Conservation (phyloP, 2,329 filamentous ascomycete species). For the Fusarium sp. region DNA sequence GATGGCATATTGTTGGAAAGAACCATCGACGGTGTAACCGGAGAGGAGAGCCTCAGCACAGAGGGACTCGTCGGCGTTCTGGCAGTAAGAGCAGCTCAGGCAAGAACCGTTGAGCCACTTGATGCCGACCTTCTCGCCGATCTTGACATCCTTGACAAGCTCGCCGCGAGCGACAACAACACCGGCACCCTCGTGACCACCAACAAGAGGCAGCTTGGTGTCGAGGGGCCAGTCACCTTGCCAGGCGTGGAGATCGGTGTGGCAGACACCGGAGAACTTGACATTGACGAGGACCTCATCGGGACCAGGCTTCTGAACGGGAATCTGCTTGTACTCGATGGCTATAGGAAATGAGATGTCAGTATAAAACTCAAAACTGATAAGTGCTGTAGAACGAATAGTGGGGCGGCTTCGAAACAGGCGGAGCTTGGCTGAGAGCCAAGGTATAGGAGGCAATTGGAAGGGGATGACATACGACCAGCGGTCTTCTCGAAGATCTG, state of each 20-base stretch:
- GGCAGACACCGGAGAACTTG: conserved; percentile 91
- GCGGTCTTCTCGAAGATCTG: conserved; percentile 88
- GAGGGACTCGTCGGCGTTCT: conserved; percentile 82
- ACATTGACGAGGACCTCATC: conserved; percentile 94
- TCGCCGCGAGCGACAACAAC: conserved; percentile 83
- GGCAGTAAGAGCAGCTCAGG: conserved; percentile 85
- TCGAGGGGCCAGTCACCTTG: conserved; percentile 89
- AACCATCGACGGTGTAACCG: conserved; percentile 92
- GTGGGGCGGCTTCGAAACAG: conserved; percentile 27
- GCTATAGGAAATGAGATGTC: conserved; percentile 53
- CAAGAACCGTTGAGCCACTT: conserved; percentile 95
- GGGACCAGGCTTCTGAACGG: conserved; percentile 81
- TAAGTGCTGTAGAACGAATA: conserved; percentile 20
- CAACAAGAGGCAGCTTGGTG: conserved; percentile 87
- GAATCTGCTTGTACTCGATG: conserved; percentile 81
- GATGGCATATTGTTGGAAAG: conserved; percentile 92
- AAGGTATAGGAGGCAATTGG: conserved; percentile 12
- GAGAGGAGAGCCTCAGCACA: conserved; percentile 81
- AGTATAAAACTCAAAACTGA: conserved; percentile 21
- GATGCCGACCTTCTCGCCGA: conserved; percentile 88
- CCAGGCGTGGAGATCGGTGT: conserved; percentile 83
- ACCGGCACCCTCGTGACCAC: conserved; percentile 83
- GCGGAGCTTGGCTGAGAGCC: conserved; percentile 28
- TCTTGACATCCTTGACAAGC: conserved; percentile 79
- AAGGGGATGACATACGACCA: conserved; percentile 63